Conservation (phyloP, 148 eudicot species). For the Simmondsia chinensis region DNA sequence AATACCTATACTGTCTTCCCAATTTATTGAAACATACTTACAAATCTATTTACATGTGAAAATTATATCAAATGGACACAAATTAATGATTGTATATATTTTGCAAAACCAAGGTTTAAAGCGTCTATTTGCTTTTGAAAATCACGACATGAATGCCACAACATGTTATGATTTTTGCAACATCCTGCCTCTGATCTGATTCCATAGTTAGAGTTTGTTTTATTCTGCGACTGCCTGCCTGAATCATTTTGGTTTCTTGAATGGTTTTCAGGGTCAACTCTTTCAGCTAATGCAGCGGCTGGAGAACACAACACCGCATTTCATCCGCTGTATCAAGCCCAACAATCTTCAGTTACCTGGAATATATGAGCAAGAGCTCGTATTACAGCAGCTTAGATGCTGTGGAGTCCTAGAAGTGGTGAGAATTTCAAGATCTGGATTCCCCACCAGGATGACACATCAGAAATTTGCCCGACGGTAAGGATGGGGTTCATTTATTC, state of each 20-base stretch:
- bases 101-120: too few species aligned
- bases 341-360: constrained; percentile 84
- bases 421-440: constrained; percentile 93
- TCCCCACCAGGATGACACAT: constrained; percentile 90
- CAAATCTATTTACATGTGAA: too few species aligned
- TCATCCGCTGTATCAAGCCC: constrained; percentile 97
- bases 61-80: too few species aligned
- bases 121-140: too few species aligned
- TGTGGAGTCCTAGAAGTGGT: constrained; percentile 98
- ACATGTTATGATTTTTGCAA: too few species aligned
- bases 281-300: constrained; percentile 97
- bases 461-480: constrained; percentile 92
- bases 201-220: too few species aligned
- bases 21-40: too few species aligned
- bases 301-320: constrained; percentile 92
- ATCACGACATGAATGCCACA: too few species aligned
- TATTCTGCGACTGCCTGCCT: constrained; percentile 1
- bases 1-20: too few species aligned
- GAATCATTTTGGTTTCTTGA: not conserved
- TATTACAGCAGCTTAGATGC: constrained; percentile 81
- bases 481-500: not conserved
- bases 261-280: constrained; percentile 62
- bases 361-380: constrained; percentile 67
- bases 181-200: too few species aligned
- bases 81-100: too few species aligned